phyloP scores from a whole-genome alignment of 495 filamentous ascomycete genomes.

The Neurospora terricola region DNA sequence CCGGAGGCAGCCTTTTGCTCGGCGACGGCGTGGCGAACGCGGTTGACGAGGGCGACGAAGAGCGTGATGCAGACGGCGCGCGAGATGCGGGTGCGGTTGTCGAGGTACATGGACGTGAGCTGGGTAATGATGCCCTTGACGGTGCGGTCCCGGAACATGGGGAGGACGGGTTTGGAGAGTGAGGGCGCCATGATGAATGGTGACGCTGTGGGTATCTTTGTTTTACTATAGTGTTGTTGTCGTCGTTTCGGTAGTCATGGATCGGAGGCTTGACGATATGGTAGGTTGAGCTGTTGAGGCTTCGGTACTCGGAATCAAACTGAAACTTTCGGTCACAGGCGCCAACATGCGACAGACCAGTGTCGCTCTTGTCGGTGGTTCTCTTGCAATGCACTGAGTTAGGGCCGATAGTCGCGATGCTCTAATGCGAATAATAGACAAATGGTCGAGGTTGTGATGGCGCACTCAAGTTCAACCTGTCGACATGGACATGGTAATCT shows the following conservation, averaged over 20 bases:
- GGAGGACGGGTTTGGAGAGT: conserved; percentile 63
- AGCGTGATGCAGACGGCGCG: conserved; percentile 88
- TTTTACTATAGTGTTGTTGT: neutral
- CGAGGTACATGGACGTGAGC: conserved; percentile 66
- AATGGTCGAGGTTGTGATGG: neutral
- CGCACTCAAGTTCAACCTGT: neutral
- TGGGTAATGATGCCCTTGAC: conserved; percentile 64
- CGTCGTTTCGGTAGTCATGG: conserved; percentile 9
- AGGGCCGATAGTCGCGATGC: neutral
- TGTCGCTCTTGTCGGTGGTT: neutral
- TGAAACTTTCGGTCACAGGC: neutral
- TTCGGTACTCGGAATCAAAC: neutral
- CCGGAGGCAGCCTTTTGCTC: conserved; percentile 86
- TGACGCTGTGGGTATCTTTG: neutral
- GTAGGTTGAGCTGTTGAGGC: neutral
- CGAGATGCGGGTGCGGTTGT: conserved; percentile 80
- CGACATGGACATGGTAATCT: neutral
- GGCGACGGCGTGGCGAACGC: conserved; percentile 80
- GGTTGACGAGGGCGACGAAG: conserved; percentile 76
- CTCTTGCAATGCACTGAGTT: neutral
- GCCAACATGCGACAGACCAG: neutral
- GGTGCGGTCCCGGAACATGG: conserved; percentile 51
- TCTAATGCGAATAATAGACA: neutral
- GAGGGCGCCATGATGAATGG: conserved; percentile 51
- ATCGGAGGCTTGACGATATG: neutral